Conservation (phyloP, 139 green algal species). For the Mesotaenium endlicherianum region DNA sequence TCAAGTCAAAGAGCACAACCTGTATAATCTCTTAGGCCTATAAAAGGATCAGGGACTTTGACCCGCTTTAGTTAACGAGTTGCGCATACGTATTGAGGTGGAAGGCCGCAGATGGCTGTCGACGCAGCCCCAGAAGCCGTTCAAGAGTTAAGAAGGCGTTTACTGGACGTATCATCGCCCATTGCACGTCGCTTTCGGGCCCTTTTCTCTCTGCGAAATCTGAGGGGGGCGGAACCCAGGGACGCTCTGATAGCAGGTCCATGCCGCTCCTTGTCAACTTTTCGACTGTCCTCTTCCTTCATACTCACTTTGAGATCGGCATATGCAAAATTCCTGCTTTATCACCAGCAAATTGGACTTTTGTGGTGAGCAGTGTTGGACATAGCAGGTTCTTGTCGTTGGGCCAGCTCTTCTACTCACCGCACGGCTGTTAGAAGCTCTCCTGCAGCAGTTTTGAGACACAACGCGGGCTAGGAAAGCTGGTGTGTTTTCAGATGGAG, state of each 20-base stretch:
- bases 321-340: not conserved
- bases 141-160: not conserved
- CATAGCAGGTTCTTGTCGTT: not conserved
- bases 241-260: slow-evolving; percentile 24
- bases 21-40: too few species aligned
- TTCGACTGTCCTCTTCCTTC: not conserved
- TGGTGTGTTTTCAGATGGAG: not conserved
- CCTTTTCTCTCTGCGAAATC: slow-evolving; percentile 44
- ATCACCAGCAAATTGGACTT: not conserved
- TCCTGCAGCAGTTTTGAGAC: not conserved
- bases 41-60: too few species aligned
- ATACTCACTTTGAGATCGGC: not conserved
- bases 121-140: slow-evolving; percentile 9
- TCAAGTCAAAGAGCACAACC: too few species aligned
- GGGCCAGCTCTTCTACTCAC: not conserved
- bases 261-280: not conserved
- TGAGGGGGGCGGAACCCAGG: not conserved
- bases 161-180: slow-evolving; percentile 31
- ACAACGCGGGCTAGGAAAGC: not conserved
- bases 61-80: too few species aligned
- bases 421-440: not conserved
- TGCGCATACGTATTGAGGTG: too few species aligned
- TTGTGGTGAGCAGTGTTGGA: not conserved
- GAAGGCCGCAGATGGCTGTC: too few species aligned
- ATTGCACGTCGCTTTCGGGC: slow-evolving; percentile 20